Conservation (phyloP, 2,329 filamentous ascomycete genomes). For the Pseudopithomyces chartarum region DNA sequence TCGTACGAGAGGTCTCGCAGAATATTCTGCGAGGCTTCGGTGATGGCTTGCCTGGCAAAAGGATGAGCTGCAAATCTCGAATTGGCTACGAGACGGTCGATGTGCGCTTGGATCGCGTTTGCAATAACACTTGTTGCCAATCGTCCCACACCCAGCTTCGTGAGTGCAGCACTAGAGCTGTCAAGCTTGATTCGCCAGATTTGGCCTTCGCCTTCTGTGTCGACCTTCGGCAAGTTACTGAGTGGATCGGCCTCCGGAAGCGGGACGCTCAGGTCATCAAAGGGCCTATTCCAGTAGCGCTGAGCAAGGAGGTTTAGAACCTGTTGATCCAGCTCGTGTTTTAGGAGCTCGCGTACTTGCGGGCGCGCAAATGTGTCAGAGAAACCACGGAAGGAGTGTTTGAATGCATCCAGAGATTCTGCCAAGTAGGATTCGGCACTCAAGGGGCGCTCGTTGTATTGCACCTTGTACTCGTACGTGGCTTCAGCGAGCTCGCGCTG, state of each 20-base stretch:
- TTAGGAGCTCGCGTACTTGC: constrained; percentile 87
- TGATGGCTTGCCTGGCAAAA: constrained; percentile 90
- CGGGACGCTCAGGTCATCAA: constrained; percentile 76
- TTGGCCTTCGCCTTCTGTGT: constrained; percentile 70
- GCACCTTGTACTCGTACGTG: constrained; percentile 98
- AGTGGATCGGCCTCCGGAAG: constrained; percentile 73
- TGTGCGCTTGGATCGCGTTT: constrained; percentile 80
- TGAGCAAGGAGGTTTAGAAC: constrained; percentile 92
- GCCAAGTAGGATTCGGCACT: constrained; percentile 96
- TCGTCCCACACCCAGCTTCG: constrained; percentile 90
- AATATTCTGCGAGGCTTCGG: constrained; percentile 85
- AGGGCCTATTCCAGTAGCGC: constrained; percentile 95
- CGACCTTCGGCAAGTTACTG: constrained; percentile 79
- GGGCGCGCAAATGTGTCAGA: constrained; percentile 86
- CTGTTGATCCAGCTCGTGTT: constrained; percentile 90
- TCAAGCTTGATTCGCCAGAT: constrained; percentile 97
- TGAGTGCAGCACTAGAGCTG: constrained; percentile 85
- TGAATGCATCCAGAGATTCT: constrained; percentile 93
- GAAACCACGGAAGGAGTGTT: constrained; percentile 96
- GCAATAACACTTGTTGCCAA: constrained; percentile 91
- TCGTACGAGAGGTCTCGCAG: constrained; percentile 94
- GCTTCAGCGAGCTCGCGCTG: constrained; percentile 95
- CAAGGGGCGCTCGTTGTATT: constrained; percentile 95
- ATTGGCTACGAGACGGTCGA: constrained; percentile 76
- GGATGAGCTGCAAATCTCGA: constrained; percentile 91